Base-by-base conservation (phyloP, 2,329 filamentous ascomycete species). In the Aspergillus aculeatus region DNA sequence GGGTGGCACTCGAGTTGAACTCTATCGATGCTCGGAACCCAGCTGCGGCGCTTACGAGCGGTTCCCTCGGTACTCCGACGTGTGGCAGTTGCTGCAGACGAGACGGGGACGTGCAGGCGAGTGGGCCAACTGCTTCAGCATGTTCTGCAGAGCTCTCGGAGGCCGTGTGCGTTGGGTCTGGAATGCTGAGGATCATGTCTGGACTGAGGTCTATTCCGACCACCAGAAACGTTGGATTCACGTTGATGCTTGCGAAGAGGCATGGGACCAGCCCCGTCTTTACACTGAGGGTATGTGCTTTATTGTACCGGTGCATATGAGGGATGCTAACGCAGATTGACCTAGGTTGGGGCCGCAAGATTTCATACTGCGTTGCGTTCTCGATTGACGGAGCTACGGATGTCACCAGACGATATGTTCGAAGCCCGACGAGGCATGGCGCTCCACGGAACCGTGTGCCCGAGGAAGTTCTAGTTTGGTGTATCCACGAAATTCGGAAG, bases 71-170 rank as follows among this genome's bases (percentile, higher is more conserved):
- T 98, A 96, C 75, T 94, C 91, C 61, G 94, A 99, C 73, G 94
- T 96, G 26, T 98, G 96, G 88, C 89, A 92, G 54, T 79, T 98
- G 62, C 80, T 99, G 48, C 90, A 97, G 75, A 96, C 92, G 29
- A 84, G 91, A 67, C 85, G 90, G 67, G 95, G 95, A 38, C 88
- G 95, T 67, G 89, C 89, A 62, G 95, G 95, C 62, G 95, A 99
- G 80, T 98, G 95, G 92, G 92, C 92, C 66, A 98, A 97, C 78
- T 97, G 93, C 82, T 99, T 99, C 80, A 94, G 89, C 79, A 98
- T 98, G 95, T 84, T 99, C 55, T 98, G 94, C 81, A 87, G 94
- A 61, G 95, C 95, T 4, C 87, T 98, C 14, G 94, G 94, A 53
- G 91, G 90, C 61, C 86, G 94, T 62, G 92, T 97, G 24, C 87